Percentiles rank a stretch among this genome's conserved stretches.
These are phyloP conservation scores for Colletotrichum sojae DNA, from an alignment of 2,329 filamentous ascomycete species.

Conservation along the genomic window DNA sequence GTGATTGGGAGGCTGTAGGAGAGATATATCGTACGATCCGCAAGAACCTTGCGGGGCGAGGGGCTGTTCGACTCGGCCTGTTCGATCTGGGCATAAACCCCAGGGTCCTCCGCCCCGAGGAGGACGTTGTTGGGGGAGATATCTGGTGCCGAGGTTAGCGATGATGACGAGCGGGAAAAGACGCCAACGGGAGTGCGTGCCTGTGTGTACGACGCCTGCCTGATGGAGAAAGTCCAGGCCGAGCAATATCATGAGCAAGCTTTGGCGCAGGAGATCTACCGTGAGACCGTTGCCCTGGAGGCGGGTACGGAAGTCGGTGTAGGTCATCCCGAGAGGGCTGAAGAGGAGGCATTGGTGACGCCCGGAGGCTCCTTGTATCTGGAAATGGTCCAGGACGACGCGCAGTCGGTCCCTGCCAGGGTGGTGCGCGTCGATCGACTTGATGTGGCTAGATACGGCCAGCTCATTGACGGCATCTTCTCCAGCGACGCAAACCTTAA, in stretches of 20 bases:
- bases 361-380: constrained; percentile 42
- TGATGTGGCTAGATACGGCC: constrained; percentile 41
- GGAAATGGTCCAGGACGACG: constrained; percentile 35
- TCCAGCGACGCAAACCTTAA: not conserved
- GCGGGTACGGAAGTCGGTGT: constrained; percentile 44
- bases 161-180: not conserved
- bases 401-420: constrained; percentile 39
- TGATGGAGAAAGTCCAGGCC: constrained; percentile 16
- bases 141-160: not conserved
- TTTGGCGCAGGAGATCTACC: constrained; percentile 45
- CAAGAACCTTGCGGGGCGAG: constrained; percentile 45
- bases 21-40: constrained; percentile 46
- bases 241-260: constrained; percentile 39
- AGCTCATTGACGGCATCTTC: constrained; percentile 36
- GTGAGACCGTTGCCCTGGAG: constrained; percentile 44
- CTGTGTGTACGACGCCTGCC: constrained; percentile 16
- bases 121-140: constrained; percentile 40
- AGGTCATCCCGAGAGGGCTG: constrained; percentile 40
- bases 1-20: constrained; percentile 45
- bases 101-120: constrained; percentile 39
- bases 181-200: not conserved
- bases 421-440: constrained; percentile 38
- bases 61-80: constrained; percentile 37
- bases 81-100: constrained; percentile 34
- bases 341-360: constrained; percentile 44